A percentile compares a stretch with the other conserved stretches of the same genome.
phyloP scores from a whole-genome alignment of 73 alveolate genomes.

The Paramecium pentaurelia region DNA sequence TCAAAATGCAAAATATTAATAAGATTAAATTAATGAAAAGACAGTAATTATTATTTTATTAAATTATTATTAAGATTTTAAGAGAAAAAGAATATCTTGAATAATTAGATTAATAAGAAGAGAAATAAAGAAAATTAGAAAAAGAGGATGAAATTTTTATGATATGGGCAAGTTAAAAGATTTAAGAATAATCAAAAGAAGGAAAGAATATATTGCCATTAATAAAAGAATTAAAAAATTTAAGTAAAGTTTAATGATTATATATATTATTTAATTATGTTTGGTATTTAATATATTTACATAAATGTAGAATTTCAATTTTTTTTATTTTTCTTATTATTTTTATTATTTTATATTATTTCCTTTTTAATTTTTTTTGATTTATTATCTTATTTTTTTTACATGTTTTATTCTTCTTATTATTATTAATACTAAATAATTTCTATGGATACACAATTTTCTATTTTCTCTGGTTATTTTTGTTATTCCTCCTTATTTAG shows the following conservation, averaged over 20 bases:
- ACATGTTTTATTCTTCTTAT: background rate
- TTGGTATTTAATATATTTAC: background rate
- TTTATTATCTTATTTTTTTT: background rate
- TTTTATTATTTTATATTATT: background rate
- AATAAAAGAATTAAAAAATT: background rate
- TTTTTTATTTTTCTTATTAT: background rate
- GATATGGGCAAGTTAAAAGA: background rate
- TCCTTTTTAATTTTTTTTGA: background rate
- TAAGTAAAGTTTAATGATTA: background rate
- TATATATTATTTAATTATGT: background rate
- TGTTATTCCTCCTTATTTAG: background rate
- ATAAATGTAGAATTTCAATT: background rate
- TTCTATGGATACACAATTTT: background rate
- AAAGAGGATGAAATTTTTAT: background rate
- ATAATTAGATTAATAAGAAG: background rate
- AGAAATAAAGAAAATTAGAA: background rate
- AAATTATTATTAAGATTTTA: background rate
- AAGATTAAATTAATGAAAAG: background rate
- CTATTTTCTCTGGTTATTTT: background rate
- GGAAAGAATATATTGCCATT: background rate
- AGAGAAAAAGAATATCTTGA: background rate
- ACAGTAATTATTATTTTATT: background rate
- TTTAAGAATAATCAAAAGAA: background rate
- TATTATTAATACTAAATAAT: background rate
- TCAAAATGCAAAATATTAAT: background rate